Conservation (phyloP, 2,329 filamentous ascomycete genomes). For the Knoxdaviesia capensis region DNA sequence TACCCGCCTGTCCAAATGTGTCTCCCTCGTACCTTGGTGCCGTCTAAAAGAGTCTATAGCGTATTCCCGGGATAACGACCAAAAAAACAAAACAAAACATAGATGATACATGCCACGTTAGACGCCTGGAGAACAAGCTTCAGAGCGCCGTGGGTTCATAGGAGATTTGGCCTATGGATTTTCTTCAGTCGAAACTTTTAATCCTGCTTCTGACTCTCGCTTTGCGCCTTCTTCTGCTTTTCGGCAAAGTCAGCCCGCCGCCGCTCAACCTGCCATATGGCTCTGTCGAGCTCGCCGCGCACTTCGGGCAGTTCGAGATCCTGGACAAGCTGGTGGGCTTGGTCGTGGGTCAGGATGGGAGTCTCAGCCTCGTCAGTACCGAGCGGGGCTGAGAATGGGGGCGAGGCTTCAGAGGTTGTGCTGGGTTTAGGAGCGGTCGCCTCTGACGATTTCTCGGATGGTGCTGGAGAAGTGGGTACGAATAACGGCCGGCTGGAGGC, state of each 20-base stretch:
- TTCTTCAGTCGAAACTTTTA: not conserved
- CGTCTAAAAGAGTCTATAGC: too few species aligned
- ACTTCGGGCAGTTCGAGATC: slow-evolving; percentile 49
- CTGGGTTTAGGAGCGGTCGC: not conserved
- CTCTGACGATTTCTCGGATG: slow-evolving; percentile 9
- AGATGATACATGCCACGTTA: too few species aligned
- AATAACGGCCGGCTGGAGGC: slow-evolving; percentile 7
- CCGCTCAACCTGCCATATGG: slow-evolving; percentile 51
- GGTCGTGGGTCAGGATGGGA: slow-evolving; percentile 6
- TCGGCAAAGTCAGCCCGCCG: slow-evolving; percentile 6
- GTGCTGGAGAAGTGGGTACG: slow-evolving; percentile 7
- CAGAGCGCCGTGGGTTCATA: too few species aligned
- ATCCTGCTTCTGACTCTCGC: not conserved
- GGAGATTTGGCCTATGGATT: too few species aligned
- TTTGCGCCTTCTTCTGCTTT: not conserved
- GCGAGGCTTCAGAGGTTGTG: not conserved
- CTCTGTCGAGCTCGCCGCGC: slow-evolving; percentile 52
- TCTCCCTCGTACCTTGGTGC: too few species aligned
- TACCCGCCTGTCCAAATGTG: too few species aligned
- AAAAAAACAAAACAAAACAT: too few species aligned
- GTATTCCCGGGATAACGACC: too few species aligned
- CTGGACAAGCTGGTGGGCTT: slow-evolving; percentile 16
- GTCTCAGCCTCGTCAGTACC: slow-evolving; percentile 4
- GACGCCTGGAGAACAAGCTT: too few species aligned
- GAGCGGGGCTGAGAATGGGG: slow-evolving; percentile 3